These are phyloP conservation scores for Trichophyton mentagrophytes DNA, from an alignment of 2,329 filamentous ascomycete species.

Conservation along the genomic window DNA sequence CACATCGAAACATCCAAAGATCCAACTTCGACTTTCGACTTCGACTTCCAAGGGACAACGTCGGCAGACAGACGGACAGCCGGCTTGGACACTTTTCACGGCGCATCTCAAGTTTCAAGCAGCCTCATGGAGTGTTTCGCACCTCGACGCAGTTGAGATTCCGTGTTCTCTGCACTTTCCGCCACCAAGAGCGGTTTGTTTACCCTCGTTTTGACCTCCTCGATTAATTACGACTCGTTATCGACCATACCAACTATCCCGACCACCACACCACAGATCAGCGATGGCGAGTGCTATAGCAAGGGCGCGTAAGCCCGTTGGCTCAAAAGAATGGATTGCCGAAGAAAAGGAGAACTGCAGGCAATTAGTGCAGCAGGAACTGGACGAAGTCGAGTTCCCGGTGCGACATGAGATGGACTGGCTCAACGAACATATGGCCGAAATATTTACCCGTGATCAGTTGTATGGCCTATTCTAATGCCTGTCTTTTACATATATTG, in stretches of 20 bases:
- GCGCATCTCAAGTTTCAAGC: too few species aligned
- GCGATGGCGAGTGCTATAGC: constrained; percentile 27
- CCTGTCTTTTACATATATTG: not conserved
- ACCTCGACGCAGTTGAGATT: not conserved
- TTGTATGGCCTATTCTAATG: constrained; percentile 46
- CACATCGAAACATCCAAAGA: not conserved
- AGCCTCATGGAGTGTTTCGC: not conserved
- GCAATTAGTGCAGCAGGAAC: constrained; percentile 64
- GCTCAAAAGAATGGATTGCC: constrained; percentile 71
- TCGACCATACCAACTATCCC: not conserved
- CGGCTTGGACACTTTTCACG: too few species aligned
- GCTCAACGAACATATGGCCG: constrained; percentile 96
- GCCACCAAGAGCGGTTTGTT: not conserved
- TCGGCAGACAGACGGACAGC: too few species aligned
- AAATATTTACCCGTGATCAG: constrained; percentile 77
- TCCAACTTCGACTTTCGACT: not conserved
- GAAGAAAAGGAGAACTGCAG: constrained; percentile 69
- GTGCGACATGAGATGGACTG: constrained; percentile 91
- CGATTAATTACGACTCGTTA: not conserved
- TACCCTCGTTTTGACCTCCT: not conserved
- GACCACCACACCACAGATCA: not conserved
- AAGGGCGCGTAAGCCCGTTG: constrained; percentile 46
- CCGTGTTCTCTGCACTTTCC: not conserved
- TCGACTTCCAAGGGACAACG: not conserved
- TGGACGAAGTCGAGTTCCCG: constrained; percentile 86